Conservation (phyloP, 768 basidiomycete genomes). For the Lentinula sp. region DNA sequence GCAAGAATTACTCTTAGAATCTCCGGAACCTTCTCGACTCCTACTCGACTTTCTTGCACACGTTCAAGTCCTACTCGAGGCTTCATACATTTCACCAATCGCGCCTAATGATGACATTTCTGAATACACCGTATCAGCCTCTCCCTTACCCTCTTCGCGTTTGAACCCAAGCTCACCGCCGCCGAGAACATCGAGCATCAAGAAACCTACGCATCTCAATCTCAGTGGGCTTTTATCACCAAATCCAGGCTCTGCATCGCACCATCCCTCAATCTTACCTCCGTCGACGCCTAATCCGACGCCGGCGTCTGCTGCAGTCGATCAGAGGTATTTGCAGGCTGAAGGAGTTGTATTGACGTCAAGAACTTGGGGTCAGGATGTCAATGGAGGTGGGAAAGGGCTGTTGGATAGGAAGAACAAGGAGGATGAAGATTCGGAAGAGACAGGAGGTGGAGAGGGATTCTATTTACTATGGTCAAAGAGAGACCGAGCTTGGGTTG, state of each 20-base stretch:
- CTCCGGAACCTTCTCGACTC: not conserved
- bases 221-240: not conserved
- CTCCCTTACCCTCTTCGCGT: not conserved
- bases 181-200: conserved; percentile 1
- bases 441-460: conserved; percentile 31
- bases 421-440: not conserved
- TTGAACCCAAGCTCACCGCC: not conserved
- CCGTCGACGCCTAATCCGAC: conserved; percentile 83
- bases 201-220: conserved; percentile 1
- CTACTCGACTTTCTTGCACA: conserved; percentile 4
- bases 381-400: conserved; percentile 13
- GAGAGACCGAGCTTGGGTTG: conserved; percentile 61
- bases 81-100: conserved; percentile 1
- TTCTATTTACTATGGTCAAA: conserved; percentile 67
- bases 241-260: not conserved
- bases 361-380: conserved; percentile 68
- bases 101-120: not conserved
- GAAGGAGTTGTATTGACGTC: conserved; percentile 73
- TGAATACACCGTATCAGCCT: not conserved
- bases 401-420: not conserved
- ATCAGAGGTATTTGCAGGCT: conserved; percentile 69
- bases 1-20: not conserved
- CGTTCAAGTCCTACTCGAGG: conserved; percentile 1
- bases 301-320: conserved; percentile 64
- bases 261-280: conserved; percentile 66